Evolutionary conservation across 805 yeast genomes (phyloP).

Genomic region (Blastobotrys mokoenaii): DNA sequence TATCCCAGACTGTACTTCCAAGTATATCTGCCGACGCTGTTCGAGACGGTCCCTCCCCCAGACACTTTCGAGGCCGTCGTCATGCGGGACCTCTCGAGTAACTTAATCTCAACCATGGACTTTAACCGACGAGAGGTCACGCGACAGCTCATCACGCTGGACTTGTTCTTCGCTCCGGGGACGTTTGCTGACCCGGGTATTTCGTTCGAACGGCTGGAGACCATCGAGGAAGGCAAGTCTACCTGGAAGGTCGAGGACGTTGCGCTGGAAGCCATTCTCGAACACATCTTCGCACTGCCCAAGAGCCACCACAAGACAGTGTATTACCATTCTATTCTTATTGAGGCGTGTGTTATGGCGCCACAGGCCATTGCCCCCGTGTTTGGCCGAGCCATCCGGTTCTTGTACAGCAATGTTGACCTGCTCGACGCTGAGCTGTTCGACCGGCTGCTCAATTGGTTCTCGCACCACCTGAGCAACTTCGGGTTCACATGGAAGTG

Average conservation of each 20-base stretch:
- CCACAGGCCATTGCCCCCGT: slow-evolving; percentile 86
- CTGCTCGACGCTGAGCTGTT: slow-evolving; percentile 69
- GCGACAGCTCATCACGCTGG: slow-evolving; percentile 68
- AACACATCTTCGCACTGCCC: slow-evolving; percentile 72
- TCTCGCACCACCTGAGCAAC: slow-evolving; percentile 85
- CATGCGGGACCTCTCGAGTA: slow-evolving; percentile 66
- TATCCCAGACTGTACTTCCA: slow-evolving; percentile 36
- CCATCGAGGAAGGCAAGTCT: slow-evolving; percentile 32
- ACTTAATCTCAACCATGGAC: slow-evolving; percentile 69
- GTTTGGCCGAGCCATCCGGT: slow-evolving; percentile 84
- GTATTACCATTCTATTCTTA: slow-evolving; percentile 76
- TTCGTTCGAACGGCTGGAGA: slow-evolving; percentile 59
- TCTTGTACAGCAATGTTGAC: slow-evolving; percentile 59
- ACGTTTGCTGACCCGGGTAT: slow-evolving; percentile 68
- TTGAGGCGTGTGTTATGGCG: slow-evolving; percentile 79
- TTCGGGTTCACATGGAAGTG: slow-evolving; percentile 97
- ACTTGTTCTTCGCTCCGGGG: slow-evolving; percentile 57
- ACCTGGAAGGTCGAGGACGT: slow-evolving; percentile 91
- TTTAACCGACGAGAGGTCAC: slow-evolving; percentile 86
- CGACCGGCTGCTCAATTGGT: slow-evolving; percentile 76
- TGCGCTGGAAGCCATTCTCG: slow-evolving; percentile 72
- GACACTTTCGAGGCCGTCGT: slow-evolving; percentile 48
- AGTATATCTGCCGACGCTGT: slow-evolving; percentile 43
- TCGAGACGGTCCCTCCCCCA: slow-evolving; percentile 58
- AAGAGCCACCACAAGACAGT: slow-evolving; percentile 54